These are phyloP conservation scores for Sphaerulina vaccinii DNA, from an alignment of 2,329 filamentous ascomycete species.

Conservation along the genomic window DNA sequence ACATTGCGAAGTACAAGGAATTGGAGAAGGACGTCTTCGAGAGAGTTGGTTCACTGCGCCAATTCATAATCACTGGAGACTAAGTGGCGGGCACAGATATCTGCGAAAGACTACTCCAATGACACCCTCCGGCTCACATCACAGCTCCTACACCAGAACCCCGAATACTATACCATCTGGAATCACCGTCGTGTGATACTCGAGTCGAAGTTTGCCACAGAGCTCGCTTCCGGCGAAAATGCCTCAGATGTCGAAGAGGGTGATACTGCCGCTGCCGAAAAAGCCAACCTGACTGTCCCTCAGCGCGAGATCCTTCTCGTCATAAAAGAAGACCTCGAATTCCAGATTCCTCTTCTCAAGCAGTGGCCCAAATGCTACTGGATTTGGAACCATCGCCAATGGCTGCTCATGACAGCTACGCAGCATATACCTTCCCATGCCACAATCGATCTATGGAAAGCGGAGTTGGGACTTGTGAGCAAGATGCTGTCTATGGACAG, in stretches of 20 bases:
- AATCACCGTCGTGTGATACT: slow-evolving; percentile 77
- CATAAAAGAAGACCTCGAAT: slow-evolving; percentile 72
- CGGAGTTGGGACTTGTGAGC: slow-evolving; percentile 75
- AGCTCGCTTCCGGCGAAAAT: slow-evolving; percentile 38
- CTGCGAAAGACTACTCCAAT: slow-evolving; percentile 50
- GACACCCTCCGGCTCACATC: slow-evolving; percentile 67
- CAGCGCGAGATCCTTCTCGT: slow-evolving; percentile 49
- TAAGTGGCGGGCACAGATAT: slow-evolving; percentile 40
- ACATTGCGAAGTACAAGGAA: slow-evolving; percentile 72
- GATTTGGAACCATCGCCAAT: slow-evolving; percentile 96
- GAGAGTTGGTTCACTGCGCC: slow-evolving; percentile 61
- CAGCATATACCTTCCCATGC: slow-evolving; percentile 56
- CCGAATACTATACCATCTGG: slow-evolving; percentile 90
- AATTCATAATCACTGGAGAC: not conserved
- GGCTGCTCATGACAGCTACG: slow-evolving; percentile 74
- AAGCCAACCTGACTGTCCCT: slow-evolving; percentile 31
- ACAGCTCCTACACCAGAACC: slow-evolving; percentile 73
- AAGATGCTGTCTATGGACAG: slow-evolving; percentile 87
- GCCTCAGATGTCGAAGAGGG: slow-evolving; percentile 21
- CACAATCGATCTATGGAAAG: slow-evolving; percentile 72
- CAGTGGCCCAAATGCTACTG: slow-evolving; percentile 97
- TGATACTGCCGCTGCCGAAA: slow-evolving; percentile 30
- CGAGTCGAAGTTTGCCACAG: slow-evolving; percentile 57
- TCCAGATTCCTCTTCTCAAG: slow-evolving; percentile 79
- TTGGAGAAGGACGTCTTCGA: slow-evolving; percentile 66